Base-by-base conservation (phyloP, 768 basidiomycete species). In the Suillus spraguei region DNA sequence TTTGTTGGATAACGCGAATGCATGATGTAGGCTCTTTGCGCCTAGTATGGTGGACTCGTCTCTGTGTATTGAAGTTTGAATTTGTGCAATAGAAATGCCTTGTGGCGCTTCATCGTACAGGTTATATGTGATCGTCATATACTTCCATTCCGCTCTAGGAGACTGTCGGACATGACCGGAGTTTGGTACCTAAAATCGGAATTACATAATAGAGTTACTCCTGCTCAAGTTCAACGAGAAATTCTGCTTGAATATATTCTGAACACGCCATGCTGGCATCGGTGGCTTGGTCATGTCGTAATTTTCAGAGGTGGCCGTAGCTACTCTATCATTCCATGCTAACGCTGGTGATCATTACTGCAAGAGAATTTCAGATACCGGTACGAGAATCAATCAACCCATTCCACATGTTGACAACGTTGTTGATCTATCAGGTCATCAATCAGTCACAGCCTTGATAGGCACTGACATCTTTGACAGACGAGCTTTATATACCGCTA, bases 361-460 rank as follows among this genome's bases (percentile, higher is more conserved):
- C 16, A 9, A 14, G 24, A 28, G 46, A 14, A 13, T 17, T 16
- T 50, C 49, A 8, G 49, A 46, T 22, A 47, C 46, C 22, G 13
- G 20, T 9, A 14, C n/a, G 46, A 47, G 11, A 47, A 47, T 16
- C 14, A 14, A 24, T 6, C 44, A n/a, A 24, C 24, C 16, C 16
- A 28, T 28, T n/a, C n/a, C 49, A 4, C 49, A 52, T 52, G 32
- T 32, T 28, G 28, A 28, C 28, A 28, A 28, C 28, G 28, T 28
- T 28, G 28, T 28, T 28, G 28, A 28, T 28, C 28, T 28, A 28
- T 28, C 28, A 28, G 28, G 28, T 28, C 28, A 28, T 28, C 28
- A 28, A 28, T 52, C 28, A 52, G 28, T 52, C 50, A 52, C 50
- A 52, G 50, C 50, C 28, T 52, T 52, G 50, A 52, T 33, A 28